Percentiles rank a stretch among this genome's conserved stretches.
These are phyloP conservation scores for Elsinoe fawcettii DNA, from an alignment of 2,329 filamentous ascomycete genomes.

Conservation along the genomic window DNA sequence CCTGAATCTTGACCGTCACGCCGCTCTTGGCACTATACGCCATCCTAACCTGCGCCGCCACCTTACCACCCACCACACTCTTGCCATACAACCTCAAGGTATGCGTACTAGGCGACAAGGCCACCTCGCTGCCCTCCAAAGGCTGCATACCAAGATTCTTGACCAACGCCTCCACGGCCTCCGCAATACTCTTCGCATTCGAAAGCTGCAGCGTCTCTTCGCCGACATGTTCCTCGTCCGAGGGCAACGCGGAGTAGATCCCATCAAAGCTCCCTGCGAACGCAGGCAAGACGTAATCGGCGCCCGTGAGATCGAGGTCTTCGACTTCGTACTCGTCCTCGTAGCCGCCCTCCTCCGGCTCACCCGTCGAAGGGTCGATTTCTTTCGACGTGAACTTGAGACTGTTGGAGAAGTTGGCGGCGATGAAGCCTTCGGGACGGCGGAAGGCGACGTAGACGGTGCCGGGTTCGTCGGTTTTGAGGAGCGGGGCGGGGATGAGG, in stretches of 20 bases:
- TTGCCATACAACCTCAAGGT: slow-evolving; percentile 94
- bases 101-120: slow-evolving; percentile 80
- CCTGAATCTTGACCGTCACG: slow-evolving; percentile 91
- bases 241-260: slow-evolving; percentile 72
- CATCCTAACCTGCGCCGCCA: slow-evolving; percentile 84
- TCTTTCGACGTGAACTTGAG: slow-evolving; percentile 98
- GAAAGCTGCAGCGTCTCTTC: slow-evolving; percentile 85
- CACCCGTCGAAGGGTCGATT: slow-evolving; percentile 87
- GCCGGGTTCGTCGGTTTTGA: slow-evolving; percentile 77
- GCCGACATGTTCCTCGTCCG: slow-evolving; percentile 79
- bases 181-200: slow-evolving; percentile 87
- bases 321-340: slow-evolving; percentile 97
- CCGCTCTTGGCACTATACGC: slow-evolving; percentile 87
- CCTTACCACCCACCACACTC: slow-evolving; percentile 81
- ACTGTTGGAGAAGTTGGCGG: slow-evolving; percentile 78
- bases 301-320: slow-evolving; percentile 81
- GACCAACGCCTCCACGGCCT: slow-evolving; percentile 85
- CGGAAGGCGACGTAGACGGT: slow-evolving; percentile 94
- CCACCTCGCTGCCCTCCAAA: slow-evolving; percentile 87
- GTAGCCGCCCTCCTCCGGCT: slow-evolving; percentile 86
- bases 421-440: slow-evolving; percentile 72
- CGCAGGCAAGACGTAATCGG: slow-evolving; percentile 87
- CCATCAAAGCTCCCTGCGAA: slow-evolving; percentile 94
- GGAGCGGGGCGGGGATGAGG: slow-evolving; percentile 78
- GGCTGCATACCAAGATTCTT: slow-evolving; percentile 85